phyloP scores from a whole-genome alignment of 225 moss, liverwort and hornwort species.

The Bryum argenteum region DNA sequence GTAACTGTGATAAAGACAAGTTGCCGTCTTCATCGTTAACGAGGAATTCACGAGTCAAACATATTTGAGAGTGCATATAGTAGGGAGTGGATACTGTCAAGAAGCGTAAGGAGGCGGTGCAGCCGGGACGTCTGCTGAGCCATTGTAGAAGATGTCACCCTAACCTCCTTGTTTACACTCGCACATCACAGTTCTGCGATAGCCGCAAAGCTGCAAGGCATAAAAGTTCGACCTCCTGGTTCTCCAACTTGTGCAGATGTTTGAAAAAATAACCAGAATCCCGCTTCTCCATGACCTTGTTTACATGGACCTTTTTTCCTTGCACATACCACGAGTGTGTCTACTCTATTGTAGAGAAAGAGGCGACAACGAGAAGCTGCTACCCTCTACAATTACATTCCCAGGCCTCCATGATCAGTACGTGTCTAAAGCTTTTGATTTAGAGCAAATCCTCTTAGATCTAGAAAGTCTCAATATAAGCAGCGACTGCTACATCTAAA shows the following conservation, averaged over 20 bases:
- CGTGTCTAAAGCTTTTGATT: not conserved
- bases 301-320: slow-evolving; percentile 20
- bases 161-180: slow-evolving; percentile 35
- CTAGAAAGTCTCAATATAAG: slow-evolving; percentile 19
- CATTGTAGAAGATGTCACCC: slow-evolving; percentile 59
- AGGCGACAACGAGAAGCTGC: not conserved
- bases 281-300: slow-evolving; percentile 42
- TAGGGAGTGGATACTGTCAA: slow-evolving; percentile 76
- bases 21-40: slow-evolving; percentile 1
- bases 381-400: slow-evolving; percentile 17
- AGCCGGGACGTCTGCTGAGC: slow-evolving; percentile 97
- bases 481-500: slow-evolving; percentile 6
- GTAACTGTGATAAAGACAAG: not conserved
- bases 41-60: not conserved
- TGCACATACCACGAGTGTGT: slow-evolving; percentile 20
- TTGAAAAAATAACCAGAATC: slow-evolving; percentile 27
- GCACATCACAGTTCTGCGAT: slow-evolving; percentile 34
- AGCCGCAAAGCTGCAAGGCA: slow-evolving; percentile 37
- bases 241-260: slow-evolving; percentile 19
- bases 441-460: slow-evolving; percentile 17
- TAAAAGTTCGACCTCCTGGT: slow-evolving; percentile 32
- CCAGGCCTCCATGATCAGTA: slow-evolving; percentile 28
- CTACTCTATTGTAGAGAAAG: not conserved
- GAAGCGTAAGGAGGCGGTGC: slow-evolving; percentile 91
- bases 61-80: not conserved